phyloP scores from a whole-genome alignment of 768 basidiomycete genomes.

The Coprinopsis strossmayeri region DNA sequence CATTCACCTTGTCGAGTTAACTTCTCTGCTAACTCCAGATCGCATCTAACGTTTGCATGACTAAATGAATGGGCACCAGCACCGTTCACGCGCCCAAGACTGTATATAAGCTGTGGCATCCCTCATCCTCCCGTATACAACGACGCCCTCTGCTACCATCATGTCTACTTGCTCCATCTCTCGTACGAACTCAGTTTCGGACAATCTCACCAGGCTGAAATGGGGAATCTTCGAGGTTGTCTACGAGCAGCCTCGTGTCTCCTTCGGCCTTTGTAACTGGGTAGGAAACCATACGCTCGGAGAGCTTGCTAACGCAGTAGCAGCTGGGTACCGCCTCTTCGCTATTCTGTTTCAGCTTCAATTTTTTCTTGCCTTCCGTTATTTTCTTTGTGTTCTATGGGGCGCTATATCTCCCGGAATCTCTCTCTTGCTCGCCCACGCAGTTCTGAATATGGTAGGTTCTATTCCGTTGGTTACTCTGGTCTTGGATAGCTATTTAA shows the following conservation, averaged over 20 bases:
- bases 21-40: too few species aligned
- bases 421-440: slow-evolving; percentile 26
- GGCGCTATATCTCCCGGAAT: slow-evolving; percentile 24
- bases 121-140: not conserved
- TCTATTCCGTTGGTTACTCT: slow-evolving; percentile 4
- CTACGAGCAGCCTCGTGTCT: slow-evolving; percentile 16
- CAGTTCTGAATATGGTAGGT: slow-evolving; percentile 26
- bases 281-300: not conserved
- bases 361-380: slow-evolving; percentile 14
- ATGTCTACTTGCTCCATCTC: not conserved
- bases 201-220: slow-evolving; percentile 16
- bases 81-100: too few species aligned
- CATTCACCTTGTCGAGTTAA: too few species aligned
- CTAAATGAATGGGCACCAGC: too few species aligned
- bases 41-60: too few species aligned
- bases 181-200: not conserved
- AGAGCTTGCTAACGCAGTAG: not conserved
- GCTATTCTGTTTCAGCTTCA: slow-evolving; percentile 18
- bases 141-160: not conserved
- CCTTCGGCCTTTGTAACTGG: not conserved
- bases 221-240: slow-evolving; percentile 32
- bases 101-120: too few species aligned
- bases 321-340: slow-evolving; percentile 13
- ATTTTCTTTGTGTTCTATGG: slow-evolving; percentile 25
- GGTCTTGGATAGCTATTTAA: not conserved